Conservation (phyloP, 2,329 filamentous ascomycete species). For the Ophiostoma perfectum region DNA sequence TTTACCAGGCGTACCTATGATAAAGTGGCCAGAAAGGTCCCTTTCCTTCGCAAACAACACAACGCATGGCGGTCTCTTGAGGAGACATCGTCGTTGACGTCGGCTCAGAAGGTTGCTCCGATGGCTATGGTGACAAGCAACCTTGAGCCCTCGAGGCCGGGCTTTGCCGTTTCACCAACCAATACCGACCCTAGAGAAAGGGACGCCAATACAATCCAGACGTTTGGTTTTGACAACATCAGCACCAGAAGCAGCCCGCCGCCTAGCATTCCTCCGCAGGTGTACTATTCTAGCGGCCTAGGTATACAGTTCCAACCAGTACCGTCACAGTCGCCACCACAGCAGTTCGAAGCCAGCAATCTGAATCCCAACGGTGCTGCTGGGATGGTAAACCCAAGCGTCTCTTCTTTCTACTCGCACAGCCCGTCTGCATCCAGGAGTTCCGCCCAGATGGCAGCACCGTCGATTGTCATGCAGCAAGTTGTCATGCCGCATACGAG, state of each 20-base stretch:
- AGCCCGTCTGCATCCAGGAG: slow-evolving; percentile 29
- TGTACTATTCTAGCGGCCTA: slow-evolving; percentile 26
- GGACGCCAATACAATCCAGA: not conserved
- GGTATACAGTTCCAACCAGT: slow-evolving; percentile 25
- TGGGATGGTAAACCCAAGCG: slow-evolving; percentile 21
- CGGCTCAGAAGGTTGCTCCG: slow-evolving; percentile 6
- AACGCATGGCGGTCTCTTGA: slow-evolving; percentile 33
- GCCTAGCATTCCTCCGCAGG: slow-evolving; percentile 14
- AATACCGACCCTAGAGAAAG: not conserved
- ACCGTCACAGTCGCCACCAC: slow-evolving; percentile 4
- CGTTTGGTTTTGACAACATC: slow-evolving; percentile 14
- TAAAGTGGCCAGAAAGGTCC: slow-evolving; percentile 32
- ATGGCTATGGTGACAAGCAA: slow-evolving; percentile 15
- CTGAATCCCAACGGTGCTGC: slow-evolving; percentile 12
- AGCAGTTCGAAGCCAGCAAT: slow-evolving; percentile 4
- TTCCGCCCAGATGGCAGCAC: slow-evolving; percentile 28
- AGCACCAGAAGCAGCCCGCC: slow-evolving; percentile 5
- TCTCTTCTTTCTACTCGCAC: slow-evolving; percentile 26
- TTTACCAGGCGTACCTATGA: slow-evolving; percentile 21
- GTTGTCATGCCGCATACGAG: not conserved
- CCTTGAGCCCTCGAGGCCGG: not conserved
- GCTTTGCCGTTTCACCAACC: not conserved
- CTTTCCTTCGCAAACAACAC: slow-evolving; percentile 33
- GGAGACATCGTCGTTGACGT: slow-evolving; percentile 24
- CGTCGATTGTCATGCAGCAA: not conserved